Conservation (phyloP, 2,329 filamentous ascomycete genomes). For the Proliferodiscus dingleyae region DNA sequence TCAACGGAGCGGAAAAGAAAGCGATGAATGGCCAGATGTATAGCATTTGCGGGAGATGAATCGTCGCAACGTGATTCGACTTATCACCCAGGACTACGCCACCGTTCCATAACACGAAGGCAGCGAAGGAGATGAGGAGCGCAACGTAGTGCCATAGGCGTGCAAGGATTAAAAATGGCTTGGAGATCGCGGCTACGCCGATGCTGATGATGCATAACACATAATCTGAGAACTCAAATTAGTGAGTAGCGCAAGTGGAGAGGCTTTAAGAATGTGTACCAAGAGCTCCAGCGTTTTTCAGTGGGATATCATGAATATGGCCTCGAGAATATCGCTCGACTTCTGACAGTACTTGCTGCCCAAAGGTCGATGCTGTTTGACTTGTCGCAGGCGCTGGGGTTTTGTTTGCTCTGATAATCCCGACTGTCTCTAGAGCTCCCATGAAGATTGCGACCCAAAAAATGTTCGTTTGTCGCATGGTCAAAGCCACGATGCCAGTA, state of each 20-base stretch:
- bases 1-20: conserved; percentile 83
- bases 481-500: conserved; percentile 61
- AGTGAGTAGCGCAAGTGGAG: not conserved
- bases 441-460: conserved; percentile 88
- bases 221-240: conserved; percentile 41
- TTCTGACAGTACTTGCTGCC: conserved; percentile 6
- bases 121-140: conserved; percentile 62
- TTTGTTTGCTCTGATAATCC: conserved; percentile 43
- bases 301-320: conserved; percentile 49
- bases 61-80: conserved; percentile 82
- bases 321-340: conserved; percentile 38
- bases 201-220: conserved; percentile 59
- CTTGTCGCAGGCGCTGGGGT: conserved; percentile 13
- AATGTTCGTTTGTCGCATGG: conserved; percentile 91
- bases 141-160: conserved; percentile 55
- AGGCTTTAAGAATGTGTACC: conserved; percentile 37
- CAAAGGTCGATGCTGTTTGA: conserved; percentile 5
- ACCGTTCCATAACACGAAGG: conserved; percentile 81
- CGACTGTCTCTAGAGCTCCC: conserved; percentile 54
- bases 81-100: conserved; percentile 94
- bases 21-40: conserved; percentile 89
- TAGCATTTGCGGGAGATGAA: conserved; percentile 88
- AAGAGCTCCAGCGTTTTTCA: conserved; percentile 44
- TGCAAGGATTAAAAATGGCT: conserved; percentile 41
- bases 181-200: conserved; percentile 49